Evolutionary conservation across 1,284 basidiomycete species (phyloP).

Genomic region (Erythrobasidium hasegawianum): DNA sequence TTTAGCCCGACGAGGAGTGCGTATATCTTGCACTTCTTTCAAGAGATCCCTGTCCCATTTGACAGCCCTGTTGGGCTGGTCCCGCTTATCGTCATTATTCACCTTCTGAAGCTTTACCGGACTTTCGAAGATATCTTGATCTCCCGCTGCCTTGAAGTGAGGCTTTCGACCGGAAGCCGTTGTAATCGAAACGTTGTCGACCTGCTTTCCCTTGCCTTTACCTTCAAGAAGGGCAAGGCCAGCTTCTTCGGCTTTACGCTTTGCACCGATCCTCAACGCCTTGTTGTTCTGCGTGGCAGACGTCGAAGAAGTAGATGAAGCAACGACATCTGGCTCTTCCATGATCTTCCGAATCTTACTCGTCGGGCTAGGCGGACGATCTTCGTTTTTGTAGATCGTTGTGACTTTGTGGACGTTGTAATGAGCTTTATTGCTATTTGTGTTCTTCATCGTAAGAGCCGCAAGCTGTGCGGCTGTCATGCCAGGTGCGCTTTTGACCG

Average conservation of each 20-base stretch:
- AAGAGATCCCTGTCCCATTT: slow-evolving; percentile 32
- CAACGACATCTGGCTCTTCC: neutral
- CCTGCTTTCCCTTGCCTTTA: neutral
- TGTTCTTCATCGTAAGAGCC: slow-evolving; percentile 41
- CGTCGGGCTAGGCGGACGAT: slow-evolving; percentile 43
- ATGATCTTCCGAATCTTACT: slow-evolving; percentile 42
- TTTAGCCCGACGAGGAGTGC: neutral
- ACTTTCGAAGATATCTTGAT: slow-evolving; percentile 41
- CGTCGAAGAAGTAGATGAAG: neutral
- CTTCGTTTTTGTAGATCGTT: slow-evolving; percentile 37
- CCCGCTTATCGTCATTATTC: neutral
- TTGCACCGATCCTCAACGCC: neutral
- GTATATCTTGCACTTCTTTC: slow-evolving; percentile 2
- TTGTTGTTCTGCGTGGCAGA: neutral
- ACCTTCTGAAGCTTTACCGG: slow-evolving; percentile 29
- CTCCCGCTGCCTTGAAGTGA: slow-evolving; percentile 41
- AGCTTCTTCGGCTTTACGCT: neutral
- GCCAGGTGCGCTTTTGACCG: too few species aligned
- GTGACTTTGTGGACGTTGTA: slow-evolving; percentile 42
- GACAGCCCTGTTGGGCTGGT: slow-evolving; percentile 33
- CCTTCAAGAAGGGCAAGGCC: neutral
- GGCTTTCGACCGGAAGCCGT: slow-evolving; percentile 9
- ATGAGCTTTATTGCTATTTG: slow-evolving; percentile 37
- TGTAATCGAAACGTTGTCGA: neutral
- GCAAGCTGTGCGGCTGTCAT: slow-evolving; percentile 39